Conservation (phyloP, 2,329 filamentous ascomycete genomes). For the Fonsecaea pugnacius region DNA sequence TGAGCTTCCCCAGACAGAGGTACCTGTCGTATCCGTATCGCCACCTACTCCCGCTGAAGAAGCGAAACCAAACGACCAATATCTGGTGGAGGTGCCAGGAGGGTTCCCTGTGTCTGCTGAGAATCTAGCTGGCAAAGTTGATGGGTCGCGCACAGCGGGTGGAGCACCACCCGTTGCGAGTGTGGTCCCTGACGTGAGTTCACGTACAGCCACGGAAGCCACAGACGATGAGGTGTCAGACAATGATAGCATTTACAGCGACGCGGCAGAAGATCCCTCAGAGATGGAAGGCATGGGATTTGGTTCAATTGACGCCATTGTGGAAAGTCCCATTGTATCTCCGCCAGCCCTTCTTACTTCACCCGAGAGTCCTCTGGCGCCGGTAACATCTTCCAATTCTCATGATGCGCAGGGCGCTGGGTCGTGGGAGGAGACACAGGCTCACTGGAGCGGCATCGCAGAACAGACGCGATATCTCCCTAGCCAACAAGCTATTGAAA, state of each 20-base stretch:
- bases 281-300: slow-evolving; percentile 49
- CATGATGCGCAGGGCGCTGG: slow-evolving; percentile 5
- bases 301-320: slow-evolving; percentile 57
- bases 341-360: slow-evolving; percentile 13
- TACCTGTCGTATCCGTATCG: slow-evolving; percentile 53
- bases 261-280: slow-evolving; percentile 41
- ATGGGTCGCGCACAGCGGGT: slow-evolving; percentile 14
- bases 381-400: slow-evolving; percentile 9
- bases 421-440: slow-evolving; percentile 40
- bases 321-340: slow-evolving; percentile 42
- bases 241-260: slow-evolving; percentile 53
- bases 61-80: slow-evolving; percentile 38
- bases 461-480: slow-evolving; percentile 28
- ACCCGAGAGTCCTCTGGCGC: slow-evolving; percentile 33
- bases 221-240: slow-evolving; percentile 33
- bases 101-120: slow-evolving; percentile 55
- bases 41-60: slow-evolving; percentile 54
- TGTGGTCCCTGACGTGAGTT: neutral
- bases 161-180: slow-evolving; percentile 1
- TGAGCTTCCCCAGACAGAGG: slow-evolving; percentile 16
- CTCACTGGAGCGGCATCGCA: slow-evolving; percentile 39
- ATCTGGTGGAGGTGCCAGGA: slow-evolving; percentile 60
- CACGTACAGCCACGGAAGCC: neutral
- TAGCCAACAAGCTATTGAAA: neutral
- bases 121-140: slow-evolving; percentile 8